These are phyloP conservation scores for Lachancea dasiensis DNA, from an alignment of 805 yeast species.

Conservation along the genomic window DNA sequence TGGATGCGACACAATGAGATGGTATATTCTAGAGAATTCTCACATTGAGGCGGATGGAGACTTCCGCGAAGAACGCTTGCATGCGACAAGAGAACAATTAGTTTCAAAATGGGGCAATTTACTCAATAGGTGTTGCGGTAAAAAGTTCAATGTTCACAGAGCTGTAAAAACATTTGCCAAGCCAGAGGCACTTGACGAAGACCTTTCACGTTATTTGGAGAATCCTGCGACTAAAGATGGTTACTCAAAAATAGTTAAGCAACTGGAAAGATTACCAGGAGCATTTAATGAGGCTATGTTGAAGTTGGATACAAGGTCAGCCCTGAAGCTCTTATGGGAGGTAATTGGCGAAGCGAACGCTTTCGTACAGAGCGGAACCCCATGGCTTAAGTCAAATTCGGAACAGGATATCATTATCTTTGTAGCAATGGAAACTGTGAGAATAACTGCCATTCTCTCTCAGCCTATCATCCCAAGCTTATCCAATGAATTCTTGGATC, in stretches of 20 bases:
- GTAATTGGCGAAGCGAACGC: slow-evolving; percentile 55
- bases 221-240: slow-evolving; percentile 12
- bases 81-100: slow-evolving; percentile 51
- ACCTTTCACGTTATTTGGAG: slow-evolving; percentile 15
- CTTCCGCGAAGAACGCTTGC: slow-evolving; percentile 55
- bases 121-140: slow-evolving; percentile 65
- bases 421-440: slow-evolving; percentile 60
- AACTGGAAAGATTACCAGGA: slow-evolving; percentile 33
- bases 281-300: slow-evolving; percentile 41
- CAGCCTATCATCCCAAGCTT: slow-evolving; percentile 71
- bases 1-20: slow-evolving; percentile 69
- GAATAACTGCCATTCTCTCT: slow-evolving; percentile 60
- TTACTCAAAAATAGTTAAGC: slow-evolving; percentile 27
- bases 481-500: slow-evolving; percentile 49
- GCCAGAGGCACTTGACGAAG: slow-evolving; percentile 9
- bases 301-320: slow-evolving; percentile 48
- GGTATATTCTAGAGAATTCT: slow-evolving; percentile 71
- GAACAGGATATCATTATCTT: slow-evolving; percentile 53
- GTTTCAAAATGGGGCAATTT: slow-evolving; percentile 82
- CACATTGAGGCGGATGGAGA: slow-evolving; percentile 74
- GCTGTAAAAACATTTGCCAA: slow-evolving; percentile 32
- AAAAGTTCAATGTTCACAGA: slow-evolving; percentile 52
- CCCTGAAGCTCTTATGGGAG: slow-evolving; percentile 54
- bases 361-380: slow-evolving; percentile 62
- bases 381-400: slow-evolving; percentile 54